phyloP scores from a whole-genome alignment of 495 filamentous ascomycete genomes.

The Terfezia boudieri region DNA sequence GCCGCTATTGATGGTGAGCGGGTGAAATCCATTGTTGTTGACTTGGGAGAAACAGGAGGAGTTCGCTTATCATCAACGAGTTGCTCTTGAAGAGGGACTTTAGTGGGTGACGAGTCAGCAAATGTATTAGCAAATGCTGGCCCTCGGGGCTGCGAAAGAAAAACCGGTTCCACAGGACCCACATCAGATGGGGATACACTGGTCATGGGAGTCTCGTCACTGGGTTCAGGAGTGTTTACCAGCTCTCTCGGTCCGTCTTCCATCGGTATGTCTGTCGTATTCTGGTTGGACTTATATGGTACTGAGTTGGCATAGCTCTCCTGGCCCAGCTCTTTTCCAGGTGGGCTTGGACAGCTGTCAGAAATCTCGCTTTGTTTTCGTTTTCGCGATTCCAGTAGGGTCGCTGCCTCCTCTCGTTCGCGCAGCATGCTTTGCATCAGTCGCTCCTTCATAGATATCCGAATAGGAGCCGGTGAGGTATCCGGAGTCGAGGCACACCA shows the following conservation, averaged over 20 bases:
- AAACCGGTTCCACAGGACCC: no score
- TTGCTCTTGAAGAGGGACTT: background rate
- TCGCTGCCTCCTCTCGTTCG: background rate
- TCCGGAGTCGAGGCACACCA: background rate
- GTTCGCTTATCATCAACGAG: background rate
- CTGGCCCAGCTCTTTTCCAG: no score
- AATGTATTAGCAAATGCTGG: background rate
- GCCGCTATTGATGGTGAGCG: background rate
- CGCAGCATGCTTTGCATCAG: background rate
- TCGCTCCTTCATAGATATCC: background rate
- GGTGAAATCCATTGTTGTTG: background rate
- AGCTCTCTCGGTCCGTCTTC: no score
- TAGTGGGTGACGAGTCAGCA: background rate
- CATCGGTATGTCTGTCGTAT: no score
- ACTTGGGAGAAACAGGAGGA: background rate
- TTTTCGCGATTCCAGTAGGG: background rate
- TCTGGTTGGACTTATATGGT: no score
- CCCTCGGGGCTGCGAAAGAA: background rate
- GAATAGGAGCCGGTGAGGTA: background rate
- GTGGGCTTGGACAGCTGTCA: no score
- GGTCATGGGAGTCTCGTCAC: no score
- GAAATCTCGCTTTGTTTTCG: background rate
- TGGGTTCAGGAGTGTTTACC: no score
- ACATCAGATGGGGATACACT: no score
- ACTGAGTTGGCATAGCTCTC: no score